phyloP scores from a whole-genome alignment of 2,329 filamentous ascomycete species.

The Chaetomiaceae sp. region DNA sequence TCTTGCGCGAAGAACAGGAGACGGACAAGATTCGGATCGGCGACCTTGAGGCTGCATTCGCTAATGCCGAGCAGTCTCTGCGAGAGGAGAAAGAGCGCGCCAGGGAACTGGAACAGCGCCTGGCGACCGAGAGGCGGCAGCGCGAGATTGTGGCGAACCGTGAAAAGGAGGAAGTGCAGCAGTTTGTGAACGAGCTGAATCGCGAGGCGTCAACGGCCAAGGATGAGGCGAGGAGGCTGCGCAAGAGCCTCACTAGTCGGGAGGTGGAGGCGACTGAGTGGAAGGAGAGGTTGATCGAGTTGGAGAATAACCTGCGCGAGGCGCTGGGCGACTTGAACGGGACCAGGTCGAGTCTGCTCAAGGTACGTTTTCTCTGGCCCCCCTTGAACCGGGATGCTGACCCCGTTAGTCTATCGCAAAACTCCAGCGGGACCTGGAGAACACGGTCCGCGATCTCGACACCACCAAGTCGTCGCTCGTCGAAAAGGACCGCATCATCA shows the following conservation, averaged over 20 bases:
- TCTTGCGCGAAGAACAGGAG: slow-evolving; percentile 94
- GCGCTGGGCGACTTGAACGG: slow-evolving; percentile 84
- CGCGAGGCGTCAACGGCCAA: slow-evolving; percentile 74
- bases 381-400: slow-evolving; percentile 1
- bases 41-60: slow-evolving; percentile 79
- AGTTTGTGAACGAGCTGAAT: slow-evolving; percentile 89
- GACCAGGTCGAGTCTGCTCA: slow-evolving; percentile 78
- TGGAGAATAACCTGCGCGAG: slow-evolving; percentile 83
- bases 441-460: slow-evolving; percentile 77
- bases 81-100: slow-evolving; percentile 77
- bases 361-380: slow-evolving; percentile 45
- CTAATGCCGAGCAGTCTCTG: slow-evolving; percentile 72
- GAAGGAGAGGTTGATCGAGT: slow-evolving; percentile 84
- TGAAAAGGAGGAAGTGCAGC: slow-evolving; percentile 93
- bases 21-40: slow-evolving; percentile 97
- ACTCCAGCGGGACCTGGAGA: slow-evolving; percentile 82
- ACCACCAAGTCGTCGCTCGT: slow-evolving; percentile 68
- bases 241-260: slow-evolving; percentile 75
- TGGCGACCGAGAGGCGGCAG: slow-evolving; percentile 77
- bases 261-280: slow-evolving; percentile 87
- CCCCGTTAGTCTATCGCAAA: slow-evolving; percentile 68
- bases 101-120: slow-evolving; percentile 67
- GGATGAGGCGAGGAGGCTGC: slow-evolving; percentile 77
- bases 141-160: slow-evolving; percentile 79
- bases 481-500: slow-evolving; percentile 89